Percentiles rank a stretch among this genome's conserved stretches.
phyloP scores from a whole-genome alignment of 2,329 filamentous ascomycete genomes.

The Fusarium agapanthi region DNA sequence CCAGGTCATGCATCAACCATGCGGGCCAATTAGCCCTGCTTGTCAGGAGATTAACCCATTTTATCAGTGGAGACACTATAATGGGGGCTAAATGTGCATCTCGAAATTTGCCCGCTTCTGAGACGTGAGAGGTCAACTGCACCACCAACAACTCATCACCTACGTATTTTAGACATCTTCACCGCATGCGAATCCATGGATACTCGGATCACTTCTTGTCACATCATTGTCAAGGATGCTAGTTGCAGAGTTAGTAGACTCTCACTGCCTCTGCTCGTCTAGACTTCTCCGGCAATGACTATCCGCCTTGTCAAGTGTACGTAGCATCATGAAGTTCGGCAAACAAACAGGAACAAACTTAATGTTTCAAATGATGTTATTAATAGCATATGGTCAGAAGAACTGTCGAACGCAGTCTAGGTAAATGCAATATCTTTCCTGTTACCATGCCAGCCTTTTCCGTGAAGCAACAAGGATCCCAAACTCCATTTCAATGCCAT shows the following conservation, averaged over 20 bases:
- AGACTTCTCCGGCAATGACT: neutral
- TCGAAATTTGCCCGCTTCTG: conserved; percentile 29
- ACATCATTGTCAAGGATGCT: neutral
- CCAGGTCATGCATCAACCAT: conserved; percentile 34
- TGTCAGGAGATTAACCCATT: neutral
- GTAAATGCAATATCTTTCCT: conserved; percentile 9
- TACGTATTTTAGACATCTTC: conserved; percentile 12
- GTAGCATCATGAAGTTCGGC: conserved; percentile 9
- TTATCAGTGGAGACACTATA: conserved; percentile 16
- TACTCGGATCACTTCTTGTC: conserved; percentile 13
- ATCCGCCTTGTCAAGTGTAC: neutral
- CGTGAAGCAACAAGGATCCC: conserved; percentile 16
- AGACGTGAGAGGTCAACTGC: conserved; percentile 25
- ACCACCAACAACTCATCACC: conserved; percentile 21
- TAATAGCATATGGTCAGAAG: conserved; percentile 2
- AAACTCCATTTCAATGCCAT: conserved; percentile 33
- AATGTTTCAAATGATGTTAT: neutral
- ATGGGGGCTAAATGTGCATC: conserved; percentile 40
- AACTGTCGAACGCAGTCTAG: conserved; percentile 3
- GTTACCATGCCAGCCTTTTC: conserved; percentile 11
- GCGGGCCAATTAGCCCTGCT: conserved; percentile 35
- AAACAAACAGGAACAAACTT: neutral
- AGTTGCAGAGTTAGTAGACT: conserved; percentile 2
- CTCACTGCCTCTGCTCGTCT: neutral
- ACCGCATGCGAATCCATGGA: conserved; percentile 21